A percentile compares a stretch with the other conserved stretches of the same genome.
Evolutionary conservation across 2,329 filamentous ascomycete species (phyloP).

Genomic region (Ramularia endophylla): DNA sequence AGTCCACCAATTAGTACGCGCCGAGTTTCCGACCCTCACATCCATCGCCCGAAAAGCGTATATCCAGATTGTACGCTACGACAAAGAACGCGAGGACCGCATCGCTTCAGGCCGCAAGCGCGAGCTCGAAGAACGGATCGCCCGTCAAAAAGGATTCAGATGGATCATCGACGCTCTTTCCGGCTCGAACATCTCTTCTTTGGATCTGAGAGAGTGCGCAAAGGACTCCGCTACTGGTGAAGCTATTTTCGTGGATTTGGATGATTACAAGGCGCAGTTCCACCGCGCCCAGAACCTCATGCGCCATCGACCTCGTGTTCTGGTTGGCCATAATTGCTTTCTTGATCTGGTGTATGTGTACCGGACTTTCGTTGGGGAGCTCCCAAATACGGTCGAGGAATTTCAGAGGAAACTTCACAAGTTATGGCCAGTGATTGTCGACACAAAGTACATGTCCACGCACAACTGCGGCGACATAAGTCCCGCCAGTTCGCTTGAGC

Average conservation of each 20-base stretch:
- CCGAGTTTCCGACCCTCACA: conserved; percentile 49
- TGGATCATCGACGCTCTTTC: conserved; percentile 46
- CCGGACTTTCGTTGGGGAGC: conserved; percentile 52
- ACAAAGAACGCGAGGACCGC: conserved; percentile 40
- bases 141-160: conserved; percentile 43
- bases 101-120: conserved; percentile 34
- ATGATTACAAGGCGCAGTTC: conserved; percentile 34
- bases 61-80: conserved; percentile 38
- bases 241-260: conserved; percentile 30
- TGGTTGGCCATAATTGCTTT: conserved; percentile 62
- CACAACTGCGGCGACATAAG: conserved; percentile 50
- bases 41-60: conserved; percentile 38
- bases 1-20: conserved; percentile 60
- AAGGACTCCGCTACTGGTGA: conserved; percentile 31
- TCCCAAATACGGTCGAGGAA: conserved; percentile 50
- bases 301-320: conserved; percentile 41
- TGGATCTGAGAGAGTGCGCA: conserved; percentile 35
- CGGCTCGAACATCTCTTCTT: conserved; percentile 31
- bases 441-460: conserved; percentile 60
- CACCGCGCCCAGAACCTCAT: conserved; percentile 38
- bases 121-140: conserved; percentile 37
- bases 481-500: conserved; percentile 43
- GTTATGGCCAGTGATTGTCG: conserved; percentile 53
- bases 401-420: conserved; percentile 49
- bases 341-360: conserved; percentile 60